Conservation (phyloP, 495 filamentous ascomycete genomes). For the Echria macrotheca region DNA sequence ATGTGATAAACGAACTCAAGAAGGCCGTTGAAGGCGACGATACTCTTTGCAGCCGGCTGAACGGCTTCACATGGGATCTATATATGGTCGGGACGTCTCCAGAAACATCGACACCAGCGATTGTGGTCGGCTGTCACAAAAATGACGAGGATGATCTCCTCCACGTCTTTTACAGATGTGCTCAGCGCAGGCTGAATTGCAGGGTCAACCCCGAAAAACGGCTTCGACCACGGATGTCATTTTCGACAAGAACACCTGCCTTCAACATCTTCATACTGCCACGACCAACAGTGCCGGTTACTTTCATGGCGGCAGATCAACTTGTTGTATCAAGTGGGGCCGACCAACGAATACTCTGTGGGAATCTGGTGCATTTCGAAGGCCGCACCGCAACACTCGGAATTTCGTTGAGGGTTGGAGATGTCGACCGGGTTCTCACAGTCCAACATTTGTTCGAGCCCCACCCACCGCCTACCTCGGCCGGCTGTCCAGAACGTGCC, state of each 20-base stretch:
- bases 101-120: background rate
- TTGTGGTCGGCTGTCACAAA: conserved; percentile 1
- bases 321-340: background rate
- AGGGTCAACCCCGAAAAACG: background rate
- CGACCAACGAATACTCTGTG: background rate
- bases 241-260: background rate
- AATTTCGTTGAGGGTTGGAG: background rate
- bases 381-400: background rate
- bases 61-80: background rate
- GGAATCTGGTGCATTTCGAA: background rate
- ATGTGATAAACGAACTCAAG: background rate
- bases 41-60: background rate
- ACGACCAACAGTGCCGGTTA: background rate
- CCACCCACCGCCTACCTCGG: background rate
- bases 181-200: background rate
- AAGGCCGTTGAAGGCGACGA: background rate
- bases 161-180: background rate
- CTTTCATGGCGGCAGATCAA: background rate
- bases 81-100: background rate
- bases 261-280: conserved; percentile 1
- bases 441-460: background rate
- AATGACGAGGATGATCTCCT: background rate
- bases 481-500: background rate
- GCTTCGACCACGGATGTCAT: background rate
- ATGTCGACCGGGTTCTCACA: background rate